Evolutionary conservation across 2,329 filamentous ascomycete genomes (phyloP), one percentile per base, ranked within the genome.

Genomic region (Exophiala sideris): DNA sequence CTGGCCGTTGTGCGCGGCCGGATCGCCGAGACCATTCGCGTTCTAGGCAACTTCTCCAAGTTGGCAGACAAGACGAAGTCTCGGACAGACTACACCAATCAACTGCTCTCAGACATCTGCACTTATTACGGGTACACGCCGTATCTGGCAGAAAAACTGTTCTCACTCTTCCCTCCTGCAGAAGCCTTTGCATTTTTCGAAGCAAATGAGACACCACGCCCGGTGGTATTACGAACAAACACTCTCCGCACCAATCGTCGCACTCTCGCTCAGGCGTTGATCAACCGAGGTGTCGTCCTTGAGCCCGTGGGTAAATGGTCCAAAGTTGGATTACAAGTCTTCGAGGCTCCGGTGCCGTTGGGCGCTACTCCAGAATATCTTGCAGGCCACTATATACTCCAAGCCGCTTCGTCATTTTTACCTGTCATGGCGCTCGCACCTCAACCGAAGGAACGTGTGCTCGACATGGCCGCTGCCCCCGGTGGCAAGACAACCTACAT

Each of bases 141-240:
- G 35, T 97, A 87, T 74, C 81, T 99, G n/a, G 94, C 91, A 3
- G 89, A 96, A 73, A 99, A 97, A 79, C 84, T 99, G 12, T 91
- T 91, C 76, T 86, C 87, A 67, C 84, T 99, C 5, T 97, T 99
- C 75, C 85, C 91, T 1, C 89, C 94, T 0, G 86, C 87, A 64
- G 94, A 99, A 75, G 94, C 94, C 0, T 95, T 97, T 64, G 91
- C 91, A 50, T 99, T 99, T 75, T 97, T 99, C 76, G 94, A 99
- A 75, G 92, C 92, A 65, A 99, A 99, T 84, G 94, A 99, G 75
- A 91, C 89, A 24, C 84, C 91, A 11, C 85, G 94, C 48, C 94
- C 94, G 3, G 86, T 99, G 54, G 94, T 99, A 62, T 95, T 99
- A 69, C 86, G 94, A 67, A 97, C 94, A 59, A 99, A 99, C 74